phyloP scores from a whole-genome alignment of 805 yeast genomes.

The Millerozyma miso region DNA sequence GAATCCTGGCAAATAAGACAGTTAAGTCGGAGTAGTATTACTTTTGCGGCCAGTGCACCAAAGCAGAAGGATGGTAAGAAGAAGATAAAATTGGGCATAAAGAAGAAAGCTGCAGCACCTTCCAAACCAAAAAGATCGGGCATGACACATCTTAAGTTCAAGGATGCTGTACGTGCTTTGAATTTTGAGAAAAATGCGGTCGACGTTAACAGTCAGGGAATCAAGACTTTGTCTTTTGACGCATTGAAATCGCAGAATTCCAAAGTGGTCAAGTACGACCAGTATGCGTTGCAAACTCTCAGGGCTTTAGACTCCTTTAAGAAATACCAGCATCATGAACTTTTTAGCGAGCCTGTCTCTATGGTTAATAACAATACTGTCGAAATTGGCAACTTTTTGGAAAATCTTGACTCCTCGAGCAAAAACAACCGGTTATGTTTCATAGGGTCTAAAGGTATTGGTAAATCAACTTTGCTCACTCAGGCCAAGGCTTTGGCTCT shows the following conservation, averaged over 20 bases:
- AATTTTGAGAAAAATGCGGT: constrained; percentile 31
- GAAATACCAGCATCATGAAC: constrained; percentile 64
- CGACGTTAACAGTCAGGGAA: constrained; percentile 14
- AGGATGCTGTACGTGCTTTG: constrained; percentile 32
- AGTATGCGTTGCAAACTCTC: constrained; percentile 39
- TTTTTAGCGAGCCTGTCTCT: constrained; percentile 57
- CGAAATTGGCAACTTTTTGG: constrained; percentile 34
- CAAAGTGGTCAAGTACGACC: constrained; percentile 33
- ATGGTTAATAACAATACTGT: constrained; percentile 51
- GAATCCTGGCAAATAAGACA: neutral
- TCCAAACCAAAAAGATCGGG: constrained; percentile 33
- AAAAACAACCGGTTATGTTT: constrained; percentile 48
- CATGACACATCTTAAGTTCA: constrained; percentile 37
- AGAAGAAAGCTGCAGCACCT: constrained; percentile 10
- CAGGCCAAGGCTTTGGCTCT: constrained; percentile 62
- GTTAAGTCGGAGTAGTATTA: neutral
- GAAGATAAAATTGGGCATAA: constrained; percentile 20
- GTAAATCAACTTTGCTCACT: constrained; percentile 69
- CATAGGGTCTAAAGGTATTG: constrained; percentile 72
- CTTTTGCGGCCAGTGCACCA: constrained; percentile 14
- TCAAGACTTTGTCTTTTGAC: constrained; percentile 10
- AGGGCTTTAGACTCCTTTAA: constrained; percentile 59
- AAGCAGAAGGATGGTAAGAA: constrained; percentile 21
- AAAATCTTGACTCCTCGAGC: constrained; percentile 25
- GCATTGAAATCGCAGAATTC: constrained; percentile 8